Percentiles rank a stretch among this genome's conserved stretches.
These are phyloP conservation scores for Cladosporium velox DNA, from an alignment of 2,329 filamentous ascomycete species.

Conservation along the genomic window DNA sequence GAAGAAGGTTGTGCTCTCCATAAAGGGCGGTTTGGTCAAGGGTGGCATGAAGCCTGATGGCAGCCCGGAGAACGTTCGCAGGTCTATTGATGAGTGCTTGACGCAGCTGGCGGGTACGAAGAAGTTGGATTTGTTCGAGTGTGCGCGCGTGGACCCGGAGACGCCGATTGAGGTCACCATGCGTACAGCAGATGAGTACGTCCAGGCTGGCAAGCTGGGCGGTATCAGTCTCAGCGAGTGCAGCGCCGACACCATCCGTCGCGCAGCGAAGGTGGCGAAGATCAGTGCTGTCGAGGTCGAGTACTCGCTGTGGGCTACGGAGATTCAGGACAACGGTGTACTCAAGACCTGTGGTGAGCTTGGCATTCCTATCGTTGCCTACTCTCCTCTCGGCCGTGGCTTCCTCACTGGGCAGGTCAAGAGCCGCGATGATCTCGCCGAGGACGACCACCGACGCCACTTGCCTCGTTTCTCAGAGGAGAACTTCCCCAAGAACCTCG, in stretches of 20 bases:
- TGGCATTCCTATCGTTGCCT: conserved; percentile 69
- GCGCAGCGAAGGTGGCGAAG: conserved; percentile 55
- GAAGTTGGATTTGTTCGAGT: conserved; percentile 52
- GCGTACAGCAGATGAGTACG: conserved; percentile 43
- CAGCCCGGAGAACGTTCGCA: conserved; percentile 42
- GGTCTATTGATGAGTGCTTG: conserved; percentile 51
- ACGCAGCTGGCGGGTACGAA: conserved; percentile 50
- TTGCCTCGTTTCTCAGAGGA: conserved; percentile 64
- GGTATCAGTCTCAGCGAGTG: conserved; percentile 51
- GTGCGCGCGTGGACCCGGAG: conserved; percentile 47
- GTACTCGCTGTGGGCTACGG: conserved; percentile 58
- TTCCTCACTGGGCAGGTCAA: conserved; percentile 58
- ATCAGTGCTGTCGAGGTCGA: conserved; percentile 63
- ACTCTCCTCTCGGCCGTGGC: conserved; percentile 69
- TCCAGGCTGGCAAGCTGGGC: conserved; percentile 44
- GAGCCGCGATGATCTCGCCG: conserved; percentile 56
- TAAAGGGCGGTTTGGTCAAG: conserved; percentile 50
- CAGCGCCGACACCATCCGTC: conserved; percentile 48
- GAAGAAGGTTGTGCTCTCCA: conserved; percentile 52
- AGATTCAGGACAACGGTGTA: conserved; percentile 60
- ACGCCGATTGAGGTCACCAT: conserved; percentile 50
- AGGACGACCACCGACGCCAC: conserved; percentile 49
- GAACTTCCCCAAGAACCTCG: conserved; percentile 64
- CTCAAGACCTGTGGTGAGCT: conserved; percentile 60
- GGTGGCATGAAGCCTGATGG: conserved; percentile 44